phyloP scores from a whole-genome alignment of 1,284 basidiomycete species.

The Cutaneotrichosporon sp. region DNA sequence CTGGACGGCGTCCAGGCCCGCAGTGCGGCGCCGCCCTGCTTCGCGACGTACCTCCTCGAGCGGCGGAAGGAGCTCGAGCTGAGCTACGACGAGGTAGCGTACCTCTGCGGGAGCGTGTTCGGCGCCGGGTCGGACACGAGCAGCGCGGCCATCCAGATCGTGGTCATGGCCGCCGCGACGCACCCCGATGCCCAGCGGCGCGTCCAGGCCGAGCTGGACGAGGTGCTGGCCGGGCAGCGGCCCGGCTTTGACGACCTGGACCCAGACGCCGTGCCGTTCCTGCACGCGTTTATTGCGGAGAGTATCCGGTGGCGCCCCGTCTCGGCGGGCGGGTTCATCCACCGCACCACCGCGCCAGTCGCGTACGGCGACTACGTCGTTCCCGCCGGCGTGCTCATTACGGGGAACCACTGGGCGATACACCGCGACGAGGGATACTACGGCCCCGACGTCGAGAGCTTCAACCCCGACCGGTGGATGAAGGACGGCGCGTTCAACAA shows the following conservation, averaged over 20 bases:
- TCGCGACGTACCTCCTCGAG: constrained; percentile 13
- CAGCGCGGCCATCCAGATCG: constrained; percentile 61
- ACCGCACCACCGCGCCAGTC: constrained; percentile 16
- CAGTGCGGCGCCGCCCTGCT: constrained; percentile 12
- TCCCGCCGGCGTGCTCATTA: constrained; percentile 12
- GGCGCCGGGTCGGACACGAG: constrained; percentile 50
- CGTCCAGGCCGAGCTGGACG: constrained; percentile 65
- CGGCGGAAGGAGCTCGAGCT: constrained; percentile 8
- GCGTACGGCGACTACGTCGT: constrained; percentile 15
- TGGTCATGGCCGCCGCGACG: constrained; percentile 65
- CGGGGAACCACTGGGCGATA: constrained; percentile 28
- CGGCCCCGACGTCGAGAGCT: constrained; percentile 29
- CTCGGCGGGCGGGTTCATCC: constrained; percentile 24
- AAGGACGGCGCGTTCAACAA: constrained; percentile 24
- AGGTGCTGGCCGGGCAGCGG: constrained; percentile 38
- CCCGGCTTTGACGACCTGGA: constrained; percentile 22
- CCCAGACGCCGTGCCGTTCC: background rate
- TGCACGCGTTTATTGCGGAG: constrained; percentile 24
- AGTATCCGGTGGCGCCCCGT: constrained; percentile 28
- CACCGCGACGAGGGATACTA: constrained; percentile 32
- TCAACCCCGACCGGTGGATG: constrained; percentile 33
- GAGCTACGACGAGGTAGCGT: constrained; percentile 21
- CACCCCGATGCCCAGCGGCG: constrained; percentile 61
- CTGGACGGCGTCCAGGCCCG: constrained; percentile 56
- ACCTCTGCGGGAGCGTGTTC: constrained; percentile 25